Evolutionary conservation across 192 early-diverging fungal genomes (phyloP).

Genomic region (Gaertneriomyces semiglobifer): DNA sequence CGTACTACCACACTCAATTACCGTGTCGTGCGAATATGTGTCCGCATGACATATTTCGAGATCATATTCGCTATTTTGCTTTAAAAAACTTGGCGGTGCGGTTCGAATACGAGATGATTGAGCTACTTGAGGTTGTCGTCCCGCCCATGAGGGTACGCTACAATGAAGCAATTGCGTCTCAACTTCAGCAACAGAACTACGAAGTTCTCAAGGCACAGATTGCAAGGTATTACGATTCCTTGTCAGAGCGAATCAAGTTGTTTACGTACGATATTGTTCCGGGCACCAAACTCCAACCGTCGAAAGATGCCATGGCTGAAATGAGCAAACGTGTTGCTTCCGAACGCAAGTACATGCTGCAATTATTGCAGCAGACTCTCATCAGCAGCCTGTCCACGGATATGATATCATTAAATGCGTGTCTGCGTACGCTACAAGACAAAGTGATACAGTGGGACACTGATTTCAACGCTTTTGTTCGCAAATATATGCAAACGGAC

Average conservation of each 20-base stretch:
- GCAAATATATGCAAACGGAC: slow-evolving; percentile 79
- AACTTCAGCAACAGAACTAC: slow-evolving; percentile 74
- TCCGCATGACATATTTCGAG: slow-evolving; percentile 73
- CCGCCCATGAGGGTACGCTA: slow-evolving; percentile 67
- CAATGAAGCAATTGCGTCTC: slow-evolving; percentile 44
- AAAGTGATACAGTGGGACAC: slow-evolving; percentile 81
- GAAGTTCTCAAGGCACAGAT: slow-evolving; percentile 63
- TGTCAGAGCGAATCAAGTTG: slow-evolving; percentile 72
- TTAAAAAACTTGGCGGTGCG: slow-evolving; percentile 70
- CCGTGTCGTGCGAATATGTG: slow-evolving; percentile 69
- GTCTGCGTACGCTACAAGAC: slow-evolving; percentile 70
- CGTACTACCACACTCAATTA: slow-evolving; percentile 75
- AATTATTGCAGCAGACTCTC: slow-evolving; percentile 79
- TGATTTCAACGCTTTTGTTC: slow-evolving; percentile 75
- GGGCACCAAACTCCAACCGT: slow-evolving; percentile 62
- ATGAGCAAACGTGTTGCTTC: slow-evolving; percentile 66
- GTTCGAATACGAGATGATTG: slow-evolving; percentile 74
- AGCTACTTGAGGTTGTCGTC: slow-evolving; percentile 65
- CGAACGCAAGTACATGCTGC: slow-evolving; percentile 78
- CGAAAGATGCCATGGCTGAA: slow-evolving; percentile 67
- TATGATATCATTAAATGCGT: slow-evolving; percentile 74
- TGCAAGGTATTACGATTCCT: slow-evolving; percentile 81
- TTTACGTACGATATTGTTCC: slow-evolving; percentile 80
- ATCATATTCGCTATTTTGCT: slow-evolving; percentile 85
- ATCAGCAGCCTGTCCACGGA: slow-evolving; percentile 74